A percentile compares a stretch with the other conserved stretches of the same genome.
phyloP scores from a whole-genome alignment of 257 asterid genomes.

The Voacanga thouarsii region DNA sequence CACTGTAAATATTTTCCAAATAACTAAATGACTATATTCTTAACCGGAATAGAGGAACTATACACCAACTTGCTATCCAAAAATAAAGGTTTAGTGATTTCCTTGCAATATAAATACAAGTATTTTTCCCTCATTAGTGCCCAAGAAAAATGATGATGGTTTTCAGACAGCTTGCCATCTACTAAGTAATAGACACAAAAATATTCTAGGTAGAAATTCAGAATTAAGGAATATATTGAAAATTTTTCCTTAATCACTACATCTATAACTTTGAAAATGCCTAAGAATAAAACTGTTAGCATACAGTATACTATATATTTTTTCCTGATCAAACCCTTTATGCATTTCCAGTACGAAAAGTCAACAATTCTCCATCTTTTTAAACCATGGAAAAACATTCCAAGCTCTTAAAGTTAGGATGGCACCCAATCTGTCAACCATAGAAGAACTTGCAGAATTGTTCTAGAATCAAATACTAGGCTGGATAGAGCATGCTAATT shows the following conservation, averaged over 20 bases:
- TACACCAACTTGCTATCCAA: slow-evolving; percentile 9
- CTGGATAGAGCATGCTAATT: too few relatives aligned
- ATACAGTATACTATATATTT: slow-evolving; percentile 83
- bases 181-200: slow-evolving; percentile 16
- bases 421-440: slow-evolving; percentile 78
- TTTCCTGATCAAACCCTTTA: slow-evolving; percentile 80
- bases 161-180: slow-evolving; percentile 1
- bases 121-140: slow-evolving; percentile 7
- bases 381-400: slow-evolving; percentile 87
- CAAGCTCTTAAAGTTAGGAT: slow-evolving; percentile 76
- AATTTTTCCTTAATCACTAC: slow-evolving; percentile 38
- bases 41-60: slow-evolving; percentile 2
- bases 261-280: slow-evolving; percentile 69
- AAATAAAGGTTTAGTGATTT: slow-evolving; percentile 7
- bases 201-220: slow-evolving; percentile 13
- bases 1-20: not conserved
- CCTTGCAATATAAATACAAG: not conserved
- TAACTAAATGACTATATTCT: not conserved
- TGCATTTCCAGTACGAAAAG: slow-evolving; percentile 97
- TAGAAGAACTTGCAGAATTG: slow-evolving; percentile 11
- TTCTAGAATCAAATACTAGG: too few relatives aligned
- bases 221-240: slow-evolving; percentile 7
- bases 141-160: slow-evolving; percentile 1
- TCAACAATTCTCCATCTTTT: slow-evolving; percentile 83
- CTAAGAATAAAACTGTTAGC: slow-evolving; percentile 87